A percentile compares a stretch with the other conserved stretches of the same genome.
phyloP scores from a whole-genome alignment of 192 early-diverging fungal genomes.

The Coemansia sp. region DNA sequence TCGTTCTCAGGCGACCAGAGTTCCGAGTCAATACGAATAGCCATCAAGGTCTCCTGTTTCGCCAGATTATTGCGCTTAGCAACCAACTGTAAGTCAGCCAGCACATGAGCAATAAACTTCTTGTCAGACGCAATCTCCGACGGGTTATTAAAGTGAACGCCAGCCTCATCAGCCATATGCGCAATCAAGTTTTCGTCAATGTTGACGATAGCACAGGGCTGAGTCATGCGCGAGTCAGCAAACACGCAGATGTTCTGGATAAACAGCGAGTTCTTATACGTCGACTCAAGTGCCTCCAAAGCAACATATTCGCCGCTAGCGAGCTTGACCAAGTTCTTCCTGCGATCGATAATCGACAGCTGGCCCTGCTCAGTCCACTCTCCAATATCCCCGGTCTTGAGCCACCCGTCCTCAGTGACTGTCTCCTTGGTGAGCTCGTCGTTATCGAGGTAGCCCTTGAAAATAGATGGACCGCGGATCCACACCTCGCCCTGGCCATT shows the following conservation, averaged over 20 bases:
- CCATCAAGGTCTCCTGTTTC: conserved; percentile 71
- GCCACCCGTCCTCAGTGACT: conserved; percentile 81
- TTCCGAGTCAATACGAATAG: conserved; percentile 64
- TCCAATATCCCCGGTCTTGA: conserved; percentile 90
- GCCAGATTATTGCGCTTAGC: conserved; percentile 72
- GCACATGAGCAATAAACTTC: conserved; percentile 23
- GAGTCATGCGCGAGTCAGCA: conserved; percentile 69
- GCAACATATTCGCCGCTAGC: conserved; percentile 92
- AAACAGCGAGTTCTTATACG: conserved; percentile 79
- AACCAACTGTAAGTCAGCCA: conserved; percentile 42
- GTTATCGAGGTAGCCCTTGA: conserved; percentile 83
- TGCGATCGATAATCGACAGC: conserved; percentile 88
- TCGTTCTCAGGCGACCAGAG: conserved; percentile 91
- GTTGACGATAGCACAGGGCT: conserved; percentile 73
- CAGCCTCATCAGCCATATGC: conserved; percentile 43
- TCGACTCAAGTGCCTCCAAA: conserved; percentile 88
- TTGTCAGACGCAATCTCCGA: conserved; percentile 27
- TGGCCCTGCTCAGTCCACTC: conserved; percentile 82
- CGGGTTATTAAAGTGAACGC: conserved; percentile 30
- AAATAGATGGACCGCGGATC: conserved; percentile 77
- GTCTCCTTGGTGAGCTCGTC: conserved; percentile 71
- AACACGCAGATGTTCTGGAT: conserved; percentile 80
- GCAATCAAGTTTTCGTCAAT: conserved; percentile 58
- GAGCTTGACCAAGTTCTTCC: conserved; percentile 94
- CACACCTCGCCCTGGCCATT: conserved; percentile 82